phyloP scores from a whole-genome alignment of 2,329 filamentous ascomycete species.

The Colletotrichum higginsianum region DNA sequence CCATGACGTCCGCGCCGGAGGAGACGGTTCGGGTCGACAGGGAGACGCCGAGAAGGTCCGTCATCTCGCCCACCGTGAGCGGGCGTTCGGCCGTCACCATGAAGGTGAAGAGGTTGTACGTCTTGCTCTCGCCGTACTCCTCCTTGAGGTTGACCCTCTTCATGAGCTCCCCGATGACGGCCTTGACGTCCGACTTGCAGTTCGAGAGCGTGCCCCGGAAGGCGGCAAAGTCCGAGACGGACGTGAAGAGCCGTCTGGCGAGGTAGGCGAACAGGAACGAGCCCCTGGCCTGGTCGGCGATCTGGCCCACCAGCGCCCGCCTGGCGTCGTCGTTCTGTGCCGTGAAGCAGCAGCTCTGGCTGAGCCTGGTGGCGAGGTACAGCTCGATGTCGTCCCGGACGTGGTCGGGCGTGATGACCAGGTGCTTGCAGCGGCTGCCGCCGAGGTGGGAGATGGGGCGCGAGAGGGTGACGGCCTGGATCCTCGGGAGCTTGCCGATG shows the following conservation, averaged over 20 bases:
- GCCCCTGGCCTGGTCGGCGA: slow-evolving; percentile 52
- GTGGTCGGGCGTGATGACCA: slow-evolving; percentile 52
- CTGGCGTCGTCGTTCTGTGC: slow-evolving; percentile 41
- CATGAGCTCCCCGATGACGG: slow-evolving; percentile 47
- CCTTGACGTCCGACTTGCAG: slow-evolving; percentile 46
- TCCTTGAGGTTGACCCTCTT: slow-evolving; percentile 47
- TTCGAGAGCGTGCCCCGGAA: slow-evolving; percentile 46
- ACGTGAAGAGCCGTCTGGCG: slow-evolving; percentile 47
- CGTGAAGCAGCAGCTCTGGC: slow-evolving; percentile 42
- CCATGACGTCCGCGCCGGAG: slow-evolving; percentile 41
- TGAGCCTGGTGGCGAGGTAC: slow-evolving; percentile 46
- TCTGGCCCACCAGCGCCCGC: slow-evolving; percentile 48
- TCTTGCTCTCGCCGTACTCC: slow-evolving; percentile 43
- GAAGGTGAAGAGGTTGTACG: slow-evolving; percentile 50
- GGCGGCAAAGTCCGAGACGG: slow-evolving; percentile 41
- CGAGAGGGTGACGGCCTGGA: slow-evolving; percentile 55
- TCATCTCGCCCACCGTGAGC: slow-evolving; percentile 51
- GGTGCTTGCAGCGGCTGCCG: slow-evolving; percentile 49
- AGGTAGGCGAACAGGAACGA: slow-evolving; percentile 58
- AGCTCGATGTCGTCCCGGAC: slow-evolving; percentile 53
- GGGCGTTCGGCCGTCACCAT: slow-evolving; percentile 53
- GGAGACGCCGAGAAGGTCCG: slow-evolving; percentile 51
- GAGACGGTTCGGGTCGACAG: slow-evolving; percentile 44
- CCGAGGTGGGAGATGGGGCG: slow-evolving; percentile 50
- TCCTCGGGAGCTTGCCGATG: slow-evolving; percentile 47